phyloP scores from a whole-genome alignment of 179 eudicot species.

The Drosera spatulata region DNA sequence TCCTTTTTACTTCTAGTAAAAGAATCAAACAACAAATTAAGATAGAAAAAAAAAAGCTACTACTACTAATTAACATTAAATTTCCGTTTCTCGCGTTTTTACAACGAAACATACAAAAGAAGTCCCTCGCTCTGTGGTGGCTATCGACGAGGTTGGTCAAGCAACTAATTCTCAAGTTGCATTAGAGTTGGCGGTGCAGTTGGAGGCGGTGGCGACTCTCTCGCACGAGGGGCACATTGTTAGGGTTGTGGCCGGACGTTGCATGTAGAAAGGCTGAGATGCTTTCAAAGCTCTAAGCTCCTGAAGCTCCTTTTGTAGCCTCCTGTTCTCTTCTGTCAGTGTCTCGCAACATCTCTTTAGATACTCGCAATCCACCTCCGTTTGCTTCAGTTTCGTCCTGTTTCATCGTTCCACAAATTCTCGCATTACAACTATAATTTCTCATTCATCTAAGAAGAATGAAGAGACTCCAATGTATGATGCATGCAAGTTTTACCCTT shows the following conservation, averaged over 20 bases:
- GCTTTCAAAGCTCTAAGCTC: constrained; percentile 43
- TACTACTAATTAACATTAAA: too few species aligned
- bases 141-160: too few species aligned
- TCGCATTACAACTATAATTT: background rate
- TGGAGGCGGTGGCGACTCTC: constrained; percentile 33
- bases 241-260: constrained; percentile 52
- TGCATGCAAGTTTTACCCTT: too few species aligned
- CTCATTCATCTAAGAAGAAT: background rate
- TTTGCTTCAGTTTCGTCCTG: constrained; percentile 59
- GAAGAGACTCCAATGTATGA: too few species aligned
- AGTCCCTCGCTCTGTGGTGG: too few species aligned
- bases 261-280: constrained; percentile 43
- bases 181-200: background rate
- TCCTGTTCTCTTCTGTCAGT: constrained; percentile 43
- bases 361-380: constrained; percentile 62
- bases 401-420: background rate
- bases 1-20: too few species aligned
- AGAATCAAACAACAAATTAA: too few species aligned
- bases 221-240: constrained; percentile 66
- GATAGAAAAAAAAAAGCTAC: too few species aligned
- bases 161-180: background rate
- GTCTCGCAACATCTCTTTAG: constrained; percentile 53
- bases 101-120: too few species aligned
- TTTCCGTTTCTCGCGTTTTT: too few species aligned
- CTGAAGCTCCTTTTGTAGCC: constrained; percentile 48